A percentile compares a stretch with the other conserved stretches of the same genome.
phyloP scores from a whole-genome alignment of 2,329 filamentous ascomycete species.

The Leptographium radiaticola region DNA sequence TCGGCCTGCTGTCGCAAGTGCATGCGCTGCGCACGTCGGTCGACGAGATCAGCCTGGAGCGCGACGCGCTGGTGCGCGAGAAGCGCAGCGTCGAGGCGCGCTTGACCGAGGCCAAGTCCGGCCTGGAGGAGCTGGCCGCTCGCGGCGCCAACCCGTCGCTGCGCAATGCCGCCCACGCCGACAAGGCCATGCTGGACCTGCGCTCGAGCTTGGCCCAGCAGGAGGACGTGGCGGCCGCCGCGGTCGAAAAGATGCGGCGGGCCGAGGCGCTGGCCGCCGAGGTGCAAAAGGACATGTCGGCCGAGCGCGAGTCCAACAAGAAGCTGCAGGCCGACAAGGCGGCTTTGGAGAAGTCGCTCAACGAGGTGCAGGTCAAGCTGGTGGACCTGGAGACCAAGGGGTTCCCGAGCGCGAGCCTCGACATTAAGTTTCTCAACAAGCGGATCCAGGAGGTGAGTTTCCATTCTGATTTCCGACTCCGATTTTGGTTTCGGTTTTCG shows the following conservation, averaged over 20 bases:
- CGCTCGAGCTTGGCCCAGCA: conserved; percentile 83
- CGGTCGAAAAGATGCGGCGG: conserved; percentile 92
- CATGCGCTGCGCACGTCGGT: conserved; percentile 69
- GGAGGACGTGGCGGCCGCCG: conserved; percentile 81
- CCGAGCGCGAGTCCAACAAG: conserved; percentile 69
- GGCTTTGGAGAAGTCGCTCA: conserved; percentile 74
- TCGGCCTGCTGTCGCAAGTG: conserved; percentile 80
- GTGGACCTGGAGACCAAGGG: conserved; percentile 96
- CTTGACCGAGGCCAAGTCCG: conserved; percentile 74
- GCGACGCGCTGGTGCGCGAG: conserved; percentile 73
- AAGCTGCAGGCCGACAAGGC: conserved; percentile 85
- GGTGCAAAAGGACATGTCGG: conserved; percentile 82
- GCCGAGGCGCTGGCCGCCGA: conserved; percentile 79
- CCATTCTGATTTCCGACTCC: too few relatives aligned
- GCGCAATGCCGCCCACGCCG: conserved; percentile 76
- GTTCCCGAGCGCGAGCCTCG: conserved; percentile 85
- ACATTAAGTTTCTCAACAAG: conserved; percentile 89
- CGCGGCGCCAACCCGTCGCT: conserved; percentile 77
- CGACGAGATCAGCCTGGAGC: conserved; percentile 75
- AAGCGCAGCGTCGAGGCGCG: conserved; percentile 81
- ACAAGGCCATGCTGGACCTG: conserved; percentile 66
- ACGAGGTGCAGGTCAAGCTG: conserved; percentile 78
- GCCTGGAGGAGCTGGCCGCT: conserved; percentile 75
- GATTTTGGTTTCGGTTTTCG: neutral
- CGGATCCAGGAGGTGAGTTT: conserved; percentile 74